phyloP scores from a whole-genome alignment of 768 basidiomycete species.

The Naganishia kalamii region DNA sequence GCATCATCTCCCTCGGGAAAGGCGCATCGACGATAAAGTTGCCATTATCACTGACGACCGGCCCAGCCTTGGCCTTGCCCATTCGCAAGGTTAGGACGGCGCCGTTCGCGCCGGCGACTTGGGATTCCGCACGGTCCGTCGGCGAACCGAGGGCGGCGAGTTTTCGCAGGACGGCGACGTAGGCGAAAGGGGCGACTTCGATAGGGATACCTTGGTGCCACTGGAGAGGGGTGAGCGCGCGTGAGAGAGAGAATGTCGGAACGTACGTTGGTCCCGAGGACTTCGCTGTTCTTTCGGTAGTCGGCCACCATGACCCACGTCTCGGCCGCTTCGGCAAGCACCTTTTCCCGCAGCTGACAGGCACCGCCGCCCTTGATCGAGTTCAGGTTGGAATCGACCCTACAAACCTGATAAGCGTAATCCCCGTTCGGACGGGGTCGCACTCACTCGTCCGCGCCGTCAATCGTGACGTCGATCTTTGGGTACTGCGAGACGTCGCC shows the following conservation, averaged over 20 bases:
- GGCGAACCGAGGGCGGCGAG: slow-evolving; percentile 51
- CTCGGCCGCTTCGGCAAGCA: slow-evolving; percentile 88
- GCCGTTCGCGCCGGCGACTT: slow-evolving; percentile 30
- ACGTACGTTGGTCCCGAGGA: slow-evolving; percentile 74
- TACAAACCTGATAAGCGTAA: slow-evolving; percentile 36
- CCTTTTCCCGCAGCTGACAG: slow-evolving; percentile 93
- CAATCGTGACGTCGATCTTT: slow-evolving; percentile 88
- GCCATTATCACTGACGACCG: slow-evolving; percentile 92
- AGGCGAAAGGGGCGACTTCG: slow-evolving; percentile 95
- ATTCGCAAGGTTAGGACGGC: slow-evolving; percentile 71
- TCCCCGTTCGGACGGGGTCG: not conserved
- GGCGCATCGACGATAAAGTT: slow-evolving; percentile 98
- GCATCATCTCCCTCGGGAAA: slow-evolving; percentile 64
- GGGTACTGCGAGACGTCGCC: slow-evolving; percentile 88
- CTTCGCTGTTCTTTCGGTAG: slow-evolving; percentile 82
- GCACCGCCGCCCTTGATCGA: slow-evolving; percentile 97
- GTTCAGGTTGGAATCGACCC: slow-evolving; percentile 78
- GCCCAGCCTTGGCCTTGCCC: slow-evolving; percentile 82
- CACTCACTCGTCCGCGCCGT: slow-evolving; percentile 90
- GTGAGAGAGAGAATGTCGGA: too few relatives aligned
- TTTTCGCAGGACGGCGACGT: slow-evolving; percentile 74
- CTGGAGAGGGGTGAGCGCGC: slow-evolving; percentile 48
- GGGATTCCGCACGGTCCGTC: not conserved
- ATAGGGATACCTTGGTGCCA: slow-evolving; percentile 85
- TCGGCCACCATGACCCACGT: slow-evolving; percentile 83